These are phyloP conservation scores for Ogataea nonfermentans DNA, from an alignment of 805 yeast genomes.

Conservation along the genomic window DNA sequence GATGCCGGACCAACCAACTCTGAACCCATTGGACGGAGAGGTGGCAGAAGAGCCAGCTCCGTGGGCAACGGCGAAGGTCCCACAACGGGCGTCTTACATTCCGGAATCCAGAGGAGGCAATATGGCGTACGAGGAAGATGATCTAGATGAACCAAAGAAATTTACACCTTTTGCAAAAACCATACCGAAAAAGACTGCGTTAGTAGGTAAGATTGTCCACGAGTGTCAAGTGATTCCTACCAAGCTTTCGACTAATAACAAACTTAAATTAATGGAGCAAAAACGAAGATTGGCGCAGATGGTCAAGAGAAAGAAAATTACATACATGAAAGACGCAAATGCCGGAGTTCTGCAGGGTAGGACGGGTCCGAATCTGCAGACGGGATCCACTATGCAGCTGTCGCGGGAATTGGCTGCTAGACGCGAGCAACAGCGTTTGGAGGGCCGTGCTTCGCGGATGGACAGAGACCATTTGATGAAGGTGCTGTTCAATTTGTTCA, in stretches of 20 bases:
- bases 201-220: conserved; percentile 85
- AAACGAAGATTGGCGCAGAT: conserved; percentile 30
- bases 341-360: conserved; percentile 88
- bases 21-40: conserved; percentile 39
- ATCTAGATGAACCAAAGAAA: conserved; percentile 29
- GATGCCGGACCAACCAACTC: conserved; percentile 52
- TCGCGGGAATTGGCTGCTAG: conserved; percentile 55
- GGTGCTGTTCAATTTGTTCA: conserved; percentile 82
- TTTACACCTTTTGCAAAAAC: conserved; percentile 82
- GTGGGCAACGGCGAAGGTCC: conserved; percentile 30
- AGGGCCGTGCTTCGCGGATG: conserved; percentile 91
- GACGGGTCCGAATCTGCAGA: conserved; percentile 78
- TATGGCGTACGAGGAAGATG: conserved; percentile 6
- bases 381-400: conserved; percentile 66
- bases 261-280: conserved; percentile 51
- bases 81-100: conserved; percentile 20
- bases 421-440: conserved; percentile 52
- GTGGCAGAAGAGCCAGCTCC: conserved; percentile 33
- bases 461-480: conserved; percentile 91
- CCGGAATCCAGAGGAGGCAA: conserved; percentile 25
- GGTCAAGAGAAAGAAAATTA: conserved; percentile 46
- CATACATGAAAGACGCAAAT: conserved; percentile 57
- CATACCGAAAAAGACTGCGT: conserved; percentile 81
- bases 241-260: conserved; percentile 65
- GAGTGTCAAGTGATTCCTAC: conserved; percentile 90